phyloP scores from a whole-genome alignment of 73 alveolate genomes.

The Paramecium caudatum region DNA sequence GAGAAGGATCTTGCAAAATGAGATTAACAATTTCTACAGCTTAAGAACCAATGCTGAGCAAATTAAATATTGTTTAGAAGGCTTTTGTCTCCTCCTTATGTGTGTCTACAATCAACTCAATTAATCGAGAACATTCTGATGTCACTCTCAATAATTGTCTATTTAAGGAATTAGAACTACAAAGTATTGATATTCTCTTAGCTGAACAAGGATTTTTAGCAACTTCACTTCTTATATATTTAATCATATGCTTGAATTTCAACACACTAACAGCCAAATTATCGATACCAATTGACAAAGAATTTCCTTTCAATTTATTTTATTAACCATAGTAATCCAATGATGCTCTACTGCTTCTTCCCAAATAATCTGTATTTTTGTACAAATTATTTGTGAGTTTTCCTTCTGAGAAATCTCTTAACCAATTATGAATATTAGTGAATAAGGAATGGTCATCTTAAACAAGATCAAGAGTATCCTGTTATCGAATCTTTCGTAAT shows the following conservation, averaged over 20 bases:
- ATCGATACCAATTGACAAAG: slow-evolving; percentile 32
- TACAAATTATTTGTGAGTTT: slow-evolving; percentile 18
- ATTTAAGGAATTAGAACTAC: slow-evolving; percentile 23
- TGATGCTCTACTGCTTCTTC: slow-evolving; percentile 34
- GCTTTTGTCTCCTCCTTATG: slow-evolving; percentile 15
- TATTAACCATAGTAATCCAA: slow-evolving; percentile 41
- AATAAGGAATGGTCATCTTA: not conserved
- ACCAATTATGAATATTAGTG: not conserved
- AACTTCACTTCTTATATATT: slow-evolving; percentile 3
- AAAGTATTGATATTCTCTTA: not conserved
- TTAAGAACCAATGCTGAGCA: not conserved
- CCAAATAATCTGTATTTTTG: not conserved
- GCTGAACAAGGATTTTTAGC: not conserved
- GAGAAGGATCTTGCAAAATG: not conserved
- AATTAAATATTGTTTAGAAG: not conserved
- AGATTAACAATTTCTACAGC: not conserved
- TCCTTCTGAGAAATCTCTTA: slow-evolving; percentile 18
- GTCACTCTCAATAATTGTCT: slow-evolving; percentile 7
- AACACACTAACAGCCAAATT: slow-evolving; percentile 10
- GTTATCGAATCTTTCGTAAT: not conserved
- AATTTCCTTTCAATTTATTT: not conserved
- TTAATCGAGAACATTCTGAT: slow-evolving; percentile 26
- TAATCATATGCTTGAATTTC: not conserved
- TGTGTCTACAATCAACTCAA: slow-evolving; percentile 3
- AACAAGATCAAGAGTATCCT: not conserved